Percentiles rank a stretch among this genome's conserved stretches.
phyloP scores from a whole-genome alignment of 345 rosid genomes.

The Punica granatum region DNA sequence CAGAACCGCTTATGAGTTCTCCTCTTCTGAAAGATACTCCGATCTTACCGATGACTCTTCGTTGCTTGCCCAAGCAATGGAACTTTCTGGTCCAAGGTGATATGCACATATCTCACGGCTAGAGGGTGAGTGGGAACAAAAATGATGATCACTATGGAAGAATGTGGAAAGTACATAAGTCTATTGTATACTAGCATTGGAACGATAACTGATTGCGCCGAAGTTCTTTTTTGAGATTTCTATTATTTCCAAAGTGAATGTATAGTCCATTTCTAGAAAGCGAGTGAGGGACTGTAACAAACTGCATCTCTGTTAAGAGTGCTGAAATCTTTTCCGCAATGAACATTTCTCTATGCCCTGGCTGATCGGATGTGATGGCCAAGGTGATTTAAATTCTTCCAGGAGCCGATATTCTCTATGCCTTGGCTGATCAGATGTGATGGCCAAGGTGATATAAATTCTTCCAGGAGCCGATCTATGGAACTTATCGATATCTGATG shows the following conservation, averaged over 20 bases:
- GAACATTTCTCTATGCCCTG: too few relatives aligned
- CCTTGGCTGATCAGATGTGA: too few relatives aligned
- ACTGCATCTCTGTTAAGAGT: too few relatives aligned
- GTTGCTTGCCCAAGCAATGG: conserved; percentile 21
- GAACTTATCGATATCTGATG: too few relatives aligned
- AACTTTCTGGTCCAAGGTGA: conserved; percentile 25
- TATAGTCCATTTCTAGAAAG: too few relatives aligned
- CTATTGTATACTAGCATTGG: background rate
- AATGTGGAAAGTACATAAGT: background rate
- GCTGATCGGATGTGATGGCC: too few relatives aligned
- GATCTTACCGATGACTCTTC: conserved; percentile 21
- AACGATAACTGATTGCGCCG: background rate
- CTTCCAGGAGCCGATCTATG: too few relatives aligned
- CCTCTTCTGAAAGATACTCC: conserved; percentile 13
- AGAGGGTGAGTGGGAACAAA: background rate
- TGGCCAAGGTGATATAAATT: too few relatives aligned
- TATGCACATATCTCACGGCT: background rate
- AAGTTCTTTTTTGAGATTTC: background rate
- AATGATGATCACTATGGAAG: background rate
- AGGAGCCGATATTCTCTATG: too few relatives aligned
- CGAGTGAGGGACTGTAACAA: too few relatives aligned
- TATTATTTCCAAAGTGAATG: background rate
- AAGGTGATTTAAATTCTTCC: too few relatives aligned
- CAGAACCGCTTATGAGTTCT: conserved; percentile 13
- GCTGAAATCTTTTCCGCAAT: too few relatives aligned